These are phyloP conservation scores for Artemisia annua DNA, from an alignment of 129 eudicot genomes.

Conservation along the genomic window DNA sequence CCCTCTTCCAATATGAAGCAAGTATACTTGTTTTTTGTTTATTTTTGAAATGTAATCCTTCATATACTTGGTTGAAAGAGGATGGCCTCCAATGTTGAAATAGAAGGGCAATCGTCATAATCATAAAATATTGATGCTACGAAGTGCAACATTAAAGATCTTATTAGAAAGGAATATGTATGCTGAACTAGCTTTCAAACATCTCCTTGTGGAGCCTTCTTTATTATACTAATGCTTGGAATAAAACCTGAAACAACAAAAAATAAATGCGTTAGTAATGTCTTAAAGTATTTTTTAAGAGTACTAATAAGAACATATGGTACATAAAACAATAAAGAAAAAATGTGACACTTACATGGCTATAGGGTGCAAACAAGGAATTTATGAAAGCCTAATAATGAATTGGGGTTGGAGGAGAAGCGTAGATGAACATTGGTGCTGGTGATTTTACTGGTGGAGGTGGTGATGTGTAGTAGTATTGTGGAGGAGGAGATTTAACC, in stretches of 20 bases:
- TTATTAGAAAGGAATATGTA: slow-evolving; percentile 29
- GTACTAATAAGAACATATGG: background rate
- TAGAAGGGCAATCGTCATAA: slow-evolving; percentile 27
- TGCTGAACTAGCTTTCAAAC: slow-evolving; percentile 28
- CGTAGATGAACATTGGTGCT: slow-evolving; percentile 14
- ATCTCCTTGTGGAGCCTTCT: slow-evolving; percentile 30
- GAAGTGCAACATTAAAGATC: slow-evolving; percentile 30
- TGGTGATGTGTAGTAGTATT: slow-evolving; percentile 13
- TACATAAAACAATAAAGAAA: background rate
- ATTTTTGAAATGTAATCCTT: background rate
- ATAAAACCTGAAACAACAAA: slow-evolving; percentile 24
- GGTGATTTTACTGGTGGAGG: slow-evolving; percentile 21
- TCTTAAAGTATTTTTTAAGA: background rate
- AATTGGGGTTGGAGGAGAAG: slow-evolving; percentile 33
- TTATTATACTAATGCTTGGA: slow-evolving; percentile 23
- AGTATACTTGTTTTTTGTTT: background rate
- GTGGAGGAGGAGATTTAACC: slow-evolving; percentile 6
- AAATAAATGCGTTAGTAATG: background rate
- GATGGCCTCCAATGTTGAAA: slow-evolving; percentile 7
- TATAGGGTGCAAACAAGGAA: background rate
- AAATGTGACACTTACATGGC: slow-evolving; percentile 16
- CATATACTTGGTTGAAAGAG: background rate
- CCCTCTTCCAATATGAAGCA: background rate
- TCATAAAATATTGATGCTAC: background rate
- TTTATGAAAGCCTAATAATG: slow-evolving; percentile 28